A percentile compares a stretch with the other conserved stretches of the same genome.
phyloP scores from a whole-genome alignment of 2,329 filamentous ascomycete genomes.

The Shiraia sp. region DNA sequence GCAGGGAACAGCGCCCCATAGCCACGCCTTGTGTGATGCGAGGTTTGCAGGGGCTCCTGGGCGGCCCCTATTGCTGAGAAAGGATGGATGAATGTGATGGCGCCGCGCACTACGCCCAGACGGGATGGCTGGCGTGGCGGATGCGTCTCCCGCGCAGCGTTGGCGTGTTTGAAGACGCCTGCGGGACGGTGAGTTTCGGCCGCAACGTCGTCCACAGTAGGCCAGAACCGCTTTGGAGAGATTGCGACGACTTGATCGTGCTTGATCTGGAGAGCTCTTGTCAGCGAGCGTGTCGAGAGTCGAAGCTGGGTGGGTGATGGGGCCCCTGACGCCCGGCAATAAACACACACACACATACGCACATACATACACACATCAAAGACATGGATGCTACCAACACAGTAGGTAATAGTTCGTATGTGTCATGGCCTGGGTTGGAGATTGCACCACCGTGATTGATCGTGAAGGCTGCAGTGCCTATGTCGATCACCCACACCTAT shows the following conservation, averaged over 20 bases:
- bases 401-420: too few relatives aligned
- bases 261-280: too few relatives aligned
- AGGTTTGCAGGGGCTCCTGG: constrained; percentile 28
- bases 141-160: constrained; percentile 1
- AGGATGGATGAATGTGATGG: constrained; percentile 24
- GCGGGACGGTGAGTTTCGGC: constrained; percentile 8
- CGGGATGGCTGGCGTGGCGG: neutral
- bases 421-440: too few relatives aligned
- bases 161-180: constrained; percentile 21
- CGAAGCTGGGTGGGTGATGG: too few relatives aligned
- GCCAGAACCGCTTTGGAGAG: neutral
- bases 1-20: constrained; percentile 33
- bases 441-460: too few relatives aligned
- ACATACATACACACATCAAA: too few relatives aligned
- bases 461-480: too few relatives aligned
- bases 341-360: too few relatives aligned
- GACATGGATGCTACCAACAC: too few relatives aligned
- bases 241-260: constrained; percentile 2
- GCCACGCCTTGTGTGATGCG: constrained; percentile 30
- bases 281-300: too few relatives aligned
- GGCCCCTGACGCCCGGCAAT: too few relatives aligned
- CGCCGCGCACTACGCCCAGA: constrained; percentile 21
- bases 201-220: neutral
- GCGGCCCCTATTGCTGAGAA: constrained; percentile 37
- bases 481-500: too few relatives aligned